Evolutionary conservation across 2,329 filamentous ascomycete genomes (phyloP), one percentile per base, ranked within the genome.

Genomic region (Colletotrichum sp.): DNA sequence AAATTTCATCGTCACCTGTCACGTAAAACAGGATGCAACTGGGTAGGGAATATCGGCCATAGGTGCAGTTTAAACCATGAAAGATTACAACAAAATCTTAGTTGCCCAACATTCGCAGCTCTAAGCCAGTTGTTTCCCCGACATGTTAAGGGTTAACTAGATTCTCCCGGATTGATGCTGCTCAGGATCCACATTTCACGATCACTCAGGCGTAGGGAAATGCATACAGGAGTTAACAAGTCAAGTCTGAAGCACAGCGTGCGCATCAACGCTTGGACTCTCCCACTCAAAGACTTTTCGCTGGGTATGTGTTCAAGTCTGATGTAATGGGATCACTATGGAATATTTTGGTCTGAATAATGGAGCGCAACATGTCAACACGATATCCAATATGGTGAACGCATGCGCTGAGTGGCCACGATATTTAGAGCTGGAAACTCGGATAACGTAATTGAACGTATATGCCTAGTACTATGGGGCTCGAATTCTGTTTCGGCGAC

Each of bases 221-320:
- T n/a, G 5, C 39, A 12, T 39, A 39, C 15, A 5, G 36, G 8
- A 18, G 8, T 18, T 18, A 1, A 8, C 0, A 8, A 15, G 36
- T 39, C 16, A 10, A 3, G 1, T 39, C 36, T 18, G 8, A 39
- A 18, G 16, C 36, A 39, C 16, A 39, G 36, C 8, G 0, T 39
- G 8, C 1, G 36, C 36, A 9, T n/a, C 18, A 49, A n/a, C 39
- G 39, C 18, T 5, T 49, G 0, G 18, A 0, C 1, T 18, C 39
- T 49, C 18, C 18, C 16, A 18, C 16, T 6, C 0, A 18, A n/a
- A n/a, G 0, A 10, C 0, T 6, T n/a, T 49, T n/a, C 18, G 18
- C 39, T 18, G 18, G 5, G 1, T 12, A 18, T 12, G 5, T 49
- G 1, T n/a, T n/a, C 2, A n/a, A 49, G 18, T n/a, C 3, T 49